A percentile compares a stretch with the other conserved stretches of the same genome.
Evolutionary conservation across 192 early-diverging fungal genomes (phyloP).

Genomic region (Coemansia reversa): DNA sequence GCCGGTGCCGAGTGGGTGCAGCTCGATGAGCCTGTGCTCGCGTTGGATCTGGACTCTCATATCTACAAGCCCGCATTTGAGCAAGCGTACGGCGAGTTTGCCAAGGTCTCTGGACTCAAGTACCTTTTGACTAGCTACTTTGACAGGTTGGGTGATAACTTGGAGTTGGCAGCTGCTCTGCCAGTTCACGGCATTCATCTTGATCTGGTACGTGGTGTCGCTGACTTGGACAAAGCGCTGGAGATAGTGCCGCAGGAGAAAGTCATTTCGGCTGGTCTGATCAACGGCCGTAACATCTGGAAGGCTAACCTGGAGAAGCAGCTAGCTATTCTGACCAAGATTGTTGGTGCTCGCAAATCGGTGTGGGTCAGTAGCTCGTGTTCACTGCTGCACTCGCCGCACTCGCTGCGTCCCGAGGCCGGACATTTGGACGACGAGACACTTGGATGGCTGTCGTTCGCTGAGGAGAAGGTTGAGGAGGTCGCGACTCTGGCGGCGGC

Average conservation of each 20-base stretch:
- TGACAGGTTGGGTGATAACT: constrained; percentile 76
- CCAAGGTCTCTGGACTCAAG: constrained; percentile 42
- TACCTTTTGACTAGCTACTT: constrained; percentile 93
- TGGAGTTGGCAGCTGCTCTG: constrained; percentile 66
- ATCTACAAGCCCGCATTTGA: constrained; percentile 76
- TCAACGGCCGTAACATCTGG: constrained; percentile 99
- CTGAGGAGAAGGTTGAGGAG: constrained; percentile 90
- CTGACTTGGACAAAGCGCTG: constrained; percentile 75
- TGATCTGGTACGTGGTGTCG: constrained; percentile 84
- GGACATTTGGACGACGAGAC: constrained; percentile 77
- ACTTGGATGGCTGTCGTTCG: constrained; percentile 90
- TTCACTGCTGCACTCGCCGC: constrained; percentile 90
- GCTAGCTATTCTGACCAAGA: constrained; percentile 64
- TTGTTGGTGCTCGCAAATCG: constrained; percentile 59
- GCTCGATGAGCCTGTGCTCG: constrained; percentile 92
- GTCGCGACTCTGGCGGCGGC: constrained; percentile 67
- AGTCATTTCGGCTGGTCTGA: constrained; percentile 87
- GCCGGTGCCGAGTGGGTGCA: constrained; percentile 94
- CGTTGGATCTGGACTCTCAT: constrained; percentile 76
- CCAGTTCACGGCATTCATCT: constrained; percentile 86
- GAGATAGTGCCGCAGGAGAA: constrained; percentile 59
- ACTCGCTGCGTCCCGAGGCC: constrained; percentile 75
- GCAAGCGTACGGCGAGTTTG: constrained; percentile 34
- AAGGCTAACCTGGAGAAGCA: constrained; percentile 81
- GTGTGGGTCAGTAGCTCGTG: constrained; percentile 84